Base-by-base conservation (phyloP, 1,284 basidiomycete species). In the Moesziomyces antarcticus region DNA sequence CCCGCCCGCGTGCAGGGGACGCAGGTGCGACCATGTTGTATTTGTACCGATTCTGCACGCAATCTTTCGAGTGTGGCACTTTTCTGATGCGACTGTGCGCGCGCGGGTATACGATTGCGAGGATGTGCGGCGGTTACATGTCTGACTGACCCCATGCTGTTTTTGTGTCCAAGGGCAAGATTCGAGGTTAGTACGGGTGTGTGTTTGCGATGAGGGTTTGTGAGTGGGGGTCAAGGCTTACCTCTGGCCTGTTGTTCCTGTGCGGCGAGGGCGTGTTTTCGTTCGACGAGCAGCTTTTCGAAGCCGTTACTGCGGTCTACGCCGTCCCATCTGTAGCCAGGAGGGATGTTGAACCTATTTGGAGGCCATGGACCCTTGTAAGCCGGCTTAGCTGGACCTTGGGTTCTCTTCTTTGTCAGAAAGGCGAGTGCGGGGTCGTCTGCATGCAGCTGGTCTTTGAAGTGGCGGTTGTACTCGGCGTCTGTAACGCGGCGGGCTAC, bases 381-480 rank as follows among this genome's bases (percentile, higher is more conserved):
- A 80, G 91, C 90, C 1, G 95, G 95, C 85, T 88, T 89, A 61
- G 85, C 87, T 82, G 91, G 91, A 87, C 92, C 92, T 89, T 91
- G 37, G 5, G 25, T 44, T 7, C 77, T 42, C 30, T 75, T 73
- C 71, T 95, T 94, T 49, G 92, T 92, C 64, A 98, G 84, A 86
- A 99, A 99, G 9, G 90, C 91, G 3, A 93, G 91, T 0, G 94
- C 95, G 11, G 96, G 96, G 85, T 99, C 96, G 82, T 98, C 94
- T 92, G 93, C 96, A 21, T 93, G 85, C 42, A 93, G 90, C 69
- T 90, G 89, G 10, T 90, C 88, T 84, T 89, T 92, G 84, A 92
- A 85, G 61, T 93, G 91, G 56, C 90, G 89, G 81, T 98, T 98
- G 82, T 97, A 87, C 0, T 91, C 91, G 57, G 85, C 87, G 85